A percentile compares a stretch with the other conserved stretches of the same genome.
These are phyloP conservation scores for Fraxinus pennsylvanica DNA, from an alignment of 257 asterid genomes.

Conservation along the genomic window DNA sequence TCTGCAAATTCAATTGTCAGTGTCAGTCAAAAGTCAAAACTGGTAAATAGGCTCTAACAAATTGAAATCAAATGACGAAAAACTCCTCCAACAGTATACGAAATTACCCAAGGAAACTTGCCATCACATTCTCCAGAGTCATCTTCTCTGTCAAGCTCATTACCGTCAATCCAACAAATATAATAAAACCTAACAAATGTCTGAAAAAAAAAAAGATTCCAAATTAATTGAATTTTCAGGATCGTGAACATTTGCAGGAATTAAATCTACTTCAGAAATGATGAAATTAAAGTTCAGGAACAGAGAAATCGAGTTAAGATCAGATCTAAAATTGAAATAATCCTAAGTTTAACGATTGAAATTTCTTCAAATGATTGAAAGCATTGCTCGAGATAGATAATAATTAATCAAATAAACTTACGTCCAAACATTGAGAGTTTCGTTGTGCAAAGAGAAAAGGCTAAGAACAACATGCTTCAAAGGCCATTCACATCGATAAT, in stretches of 20 bases:
- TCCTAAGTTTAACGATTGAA: background rate
- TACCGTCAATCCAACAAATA: constrained; percentile 64
- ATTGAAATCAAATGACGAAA: background rate
- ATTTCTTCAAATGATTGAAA: background rate
- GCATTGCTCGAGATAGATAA: background rate
- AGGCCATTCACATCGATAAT: constrained; percentile 95
- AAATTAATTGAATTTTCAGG: background rate
- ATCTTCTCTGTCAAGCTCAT: constrained; percentile 69
- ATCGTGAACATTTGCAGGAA: background rate
- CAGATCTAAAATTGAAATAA: background rate
- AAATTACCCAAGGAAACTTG: constrained; percentile 48
- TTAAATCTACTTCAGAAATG: background rate
- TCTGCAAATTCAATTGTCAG: constrained; percentile 22
- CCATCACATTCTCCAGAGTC: constrained; percentile 44
- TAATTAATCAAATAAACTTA: constrained; percentile 29
- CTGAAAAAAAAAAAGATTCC: constrained; percentile 33
- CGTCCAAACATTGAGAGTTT: constrained; percentile 95
- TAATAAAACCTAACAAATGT: constrained; percentile 79
- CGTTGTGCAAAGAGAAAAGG: constrained; percentile 83
- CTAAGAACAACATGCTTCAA: constrained; percentile 67
- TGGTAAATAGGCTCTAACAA: background rate
- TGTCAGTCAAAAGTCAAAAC: background rate
- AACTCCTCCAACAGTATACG: background rate
- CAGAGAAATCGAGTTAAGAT: background rate
- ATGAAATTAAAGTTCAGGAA: background rate